phyloP scores from a whole-genome alignment of 2,329 filamentous ascomycete genomes.

The Hymenoscyphus scutula region DNA sequence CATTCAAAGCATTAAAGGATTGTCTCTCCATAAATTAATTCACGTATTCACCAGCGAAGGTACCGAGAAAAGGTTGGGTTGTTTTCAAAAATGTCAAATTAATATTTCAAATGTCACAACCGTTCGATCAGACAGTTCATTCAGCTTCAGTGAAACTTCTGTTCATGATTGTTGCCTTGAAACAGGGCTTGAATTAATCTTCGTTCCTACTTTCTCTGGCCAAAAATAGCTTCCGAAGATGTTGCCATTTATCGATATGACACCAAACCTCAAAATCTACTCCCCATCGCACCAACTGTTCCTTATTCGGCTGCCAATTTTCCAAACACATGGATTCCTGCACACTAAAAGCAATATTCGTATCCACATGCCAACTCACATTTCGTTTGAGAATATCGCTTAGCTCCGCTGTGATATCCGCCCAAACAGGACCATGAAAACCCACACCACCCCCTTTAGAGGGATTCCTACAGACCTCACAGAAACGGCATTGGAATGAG shows the following conservation, averaged over 20 bases:
- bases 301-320: background rate
- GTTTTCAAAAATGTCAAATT: too few species aligned
- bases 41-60: too few species aligned
- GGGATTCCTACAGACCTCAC: background rate
- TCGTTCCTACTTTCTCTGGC: too few species aligned
- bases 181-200: too few species aligned
- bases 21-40: too few species aligned
- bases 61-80: too few species aligned
- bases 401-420: background rate
- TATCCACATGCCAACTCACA: background rate
- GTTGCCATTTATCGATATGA: background rate
- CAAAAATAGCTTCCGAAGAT: too few species aligned
- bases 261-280: background rate
- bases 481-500: background rate
- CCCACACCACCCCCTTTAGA: background rate
- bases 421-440: background rate
- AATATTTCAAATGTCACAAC: too few species aligned
- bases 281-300: background rate
- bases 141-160: too few species aligned
- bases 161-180: too few species aligned
- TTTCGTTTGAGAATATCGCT: background rate
- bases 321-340: background rate
- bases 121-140: too few species aligned
- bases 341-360: background rate
- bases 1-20: too few species aligned